Conservation (phyloP, 805 yeast species). For the Yarrowia sp. region DNA sequence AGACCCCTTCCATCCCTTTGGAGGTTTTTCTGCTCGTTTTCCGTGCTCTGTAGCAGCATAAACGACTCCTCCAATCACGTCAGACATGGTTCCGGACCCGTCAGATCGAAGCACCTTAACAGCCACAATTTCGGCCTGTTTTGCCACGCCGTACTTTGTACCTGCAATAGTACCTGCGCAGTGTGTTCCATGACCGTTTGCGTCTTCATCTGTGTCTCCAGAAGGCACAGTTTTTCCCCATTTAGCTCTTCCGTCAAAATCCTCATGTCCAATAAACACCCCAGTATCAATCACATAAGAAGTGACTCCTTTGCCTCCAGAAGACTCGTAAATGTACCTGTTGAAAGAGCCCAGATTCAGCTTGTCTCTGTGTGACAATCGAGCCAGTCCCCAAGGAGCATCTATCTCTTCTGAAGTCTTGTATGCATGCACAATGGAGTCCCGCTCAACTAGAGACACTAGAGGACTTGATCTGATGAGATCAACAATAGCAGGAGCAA, state of each 20-base stretch:
- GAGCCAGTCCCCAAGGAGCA: slow-evolving; percentile 74
- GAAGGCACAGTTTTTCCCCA: slow-evolving; percentile 59
- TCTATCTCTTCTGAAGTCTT: slow-evolving; percentile 51
- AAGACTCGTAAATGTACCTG: slow-evolving; percentile 56
- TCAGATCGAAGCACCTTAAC: slow-evolving; percentile 57
- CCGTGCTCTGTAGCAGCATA: slow-evolving; percentile 51
- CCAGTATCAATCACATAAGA: slow-evolving; percentile 87
- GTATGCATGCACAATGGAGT: slow-evolving; percentile 50
- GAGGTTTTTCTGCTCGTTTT: slow-evolving; percentile 40
- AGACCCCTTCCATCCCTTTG: slow-evolving; percentile 54
- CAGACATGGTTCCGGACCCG: slow-evolving; percentile 59
- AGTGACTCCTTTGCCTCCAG: slow-evolving; percentile 60
- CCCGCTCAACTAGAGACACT: slow-evolving; percentile 61
- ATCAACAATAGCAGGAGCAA: slow-evolving; percentile 70
- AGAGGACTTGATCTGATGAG: slow-evolving; percentile 58
- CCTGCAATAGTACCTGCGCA: slow-evolving; percentile 66
- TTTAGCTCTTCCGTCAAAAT: slow-evolving; percentile 56
- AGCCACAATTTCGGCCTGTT: slow-evolving; percentile 55
- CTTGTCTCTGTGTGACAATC: slow-evolving; percentile 60
- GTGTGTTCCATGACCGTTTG: slow-evolving; percentile 64
- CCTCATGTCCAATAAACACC: slow-evolving; percentile 47
- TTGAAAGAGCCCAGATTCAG: slow-evolving; percentile 56
- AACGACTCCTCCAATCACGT: slow-evolving; percentile 61
- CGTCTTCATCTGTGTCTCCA: slow-evolving; percentile 47
- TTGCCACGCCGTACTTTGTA: slow-evolving; percentile 56